phyloP scores from a whole-genome alignment of 1,284 basidiomycete genomes.

The Uromyces viciae-fabae region DNA sequence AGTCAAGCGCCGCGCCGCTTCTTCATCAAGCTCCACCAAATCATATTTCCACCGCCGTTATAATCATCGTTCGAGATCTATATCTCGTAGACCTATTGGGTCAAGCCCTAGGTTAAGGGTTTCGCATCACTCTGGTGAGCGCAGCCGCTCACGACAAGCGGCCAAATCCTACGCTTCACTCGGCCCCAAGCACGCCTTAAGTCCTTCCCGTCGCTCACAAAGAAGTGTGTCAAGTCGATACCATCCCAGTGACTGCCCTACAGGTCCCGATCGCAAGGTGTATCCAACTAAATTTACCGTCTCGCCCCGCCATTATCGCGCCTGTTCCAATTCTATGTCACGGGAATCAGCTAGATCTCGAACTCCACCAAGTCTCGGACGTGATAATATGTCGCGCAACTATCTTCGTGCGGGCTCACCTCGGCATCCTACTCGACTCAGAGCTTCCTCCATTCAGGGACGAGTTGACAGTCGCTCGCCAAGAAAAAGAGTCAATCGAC shows the following conservation, averaged over 20 bases:
- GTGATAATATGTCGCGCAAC: no score
- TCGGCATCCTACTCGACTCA: background rate
- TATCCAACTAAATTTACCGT: no score
- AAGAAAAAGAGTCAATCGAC: no score
- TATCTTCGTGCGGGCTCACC: background rate
- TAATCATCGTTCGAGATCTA: conserved; percentile 9
- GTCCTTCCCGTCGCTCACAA: no score
- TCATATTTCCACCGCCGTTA: background rate
- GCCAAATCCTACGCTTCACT: background rate
- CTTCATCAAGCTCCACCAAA: background rate
- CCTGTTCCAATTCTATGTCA: background rate
- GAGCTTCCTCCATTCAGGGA: no score
- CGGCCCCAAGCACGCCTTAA: background rate
- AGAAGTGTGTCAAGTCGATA: no score
- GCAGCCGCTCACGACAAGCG: background rate
- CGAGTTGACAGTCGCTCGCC: background rate
- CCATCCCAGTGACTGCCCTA: no score
- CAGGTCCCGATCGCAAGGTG: no score
- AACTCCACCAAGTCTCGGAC: no score
- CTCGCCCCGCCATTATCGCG: background rate
- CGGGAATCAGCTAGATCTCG: background rate
- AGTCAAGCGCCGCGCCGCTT: background rate
- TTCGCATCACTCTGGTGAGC: no score
- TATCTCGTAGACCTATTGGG: conserved; percentile 2
- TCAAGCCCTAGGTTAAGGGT: no score